Evolutionary conservation across 2,329 filamentous ascomycete genomes (phyloP).

Genomic region (Cyphellophora europaea): DNA sequence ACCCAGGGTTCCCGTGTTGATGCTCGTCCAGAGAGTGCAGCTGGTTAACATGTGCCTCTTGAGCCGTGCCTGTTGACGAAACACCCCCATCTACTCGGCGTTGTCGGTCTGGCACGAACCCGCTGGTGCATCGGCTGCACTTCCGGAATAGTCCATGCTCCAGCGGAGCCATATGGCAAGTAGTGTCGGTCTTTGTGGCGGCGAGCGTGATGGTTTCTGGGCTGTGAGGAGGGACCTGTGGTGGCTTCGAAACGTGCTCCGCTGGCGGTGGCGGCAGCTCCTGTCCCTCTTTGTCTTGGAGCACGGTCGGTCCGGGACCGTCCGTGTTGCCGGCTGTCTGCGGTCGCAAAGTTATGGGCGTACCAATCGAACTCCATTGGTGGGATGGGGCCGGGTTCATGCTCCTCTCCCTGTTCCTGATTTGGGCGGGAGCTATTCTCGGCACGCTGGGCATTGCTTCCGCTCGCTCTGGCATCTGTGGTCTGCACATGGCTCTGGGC

Average conservation of each 20-base stretch:
- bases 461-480: constrained; percentile 7
- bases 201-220: not conserved
- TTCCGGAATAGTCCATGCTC: constrained; percentile 12
- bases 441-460: constrained; percentile 12
- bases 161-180: constrained; percentile 5
- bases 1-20: too few relatives aligned
- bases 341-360: constrained; percentile 1
- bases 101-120: constrained; percentile 13
- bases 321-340: too few relatives aligned
- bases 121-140: constrained; percentile 15
- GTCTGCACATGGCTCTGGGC: constrained; percentile 10
- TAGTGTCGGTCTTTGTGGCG: constrained; percentile 1
- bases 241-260: not conserved
- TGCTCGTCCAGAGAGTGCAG: too few relatives aligned
- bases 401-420: too few relatives aligned
- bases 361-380: constrained; percentile 8
- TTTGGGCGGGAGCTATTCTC: too few relatives aligned
- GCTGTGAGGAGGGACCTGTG: too few relatives aligned
- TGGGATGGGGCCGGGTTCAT: too few relatives aligned
- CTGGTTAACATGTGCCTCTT: too few relatives aligned
- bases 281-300: constrained; percentile 1
- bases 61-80: not conserved
- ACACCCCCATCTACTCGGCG: constrained; percentile 11
- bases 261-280: not conserved
- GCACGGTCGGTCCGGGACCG: not conserved